Evolutionary conservation across 768 basidiomycete genomes (phyloP).

Genomic region (Boletus subparvulus): DNA sequence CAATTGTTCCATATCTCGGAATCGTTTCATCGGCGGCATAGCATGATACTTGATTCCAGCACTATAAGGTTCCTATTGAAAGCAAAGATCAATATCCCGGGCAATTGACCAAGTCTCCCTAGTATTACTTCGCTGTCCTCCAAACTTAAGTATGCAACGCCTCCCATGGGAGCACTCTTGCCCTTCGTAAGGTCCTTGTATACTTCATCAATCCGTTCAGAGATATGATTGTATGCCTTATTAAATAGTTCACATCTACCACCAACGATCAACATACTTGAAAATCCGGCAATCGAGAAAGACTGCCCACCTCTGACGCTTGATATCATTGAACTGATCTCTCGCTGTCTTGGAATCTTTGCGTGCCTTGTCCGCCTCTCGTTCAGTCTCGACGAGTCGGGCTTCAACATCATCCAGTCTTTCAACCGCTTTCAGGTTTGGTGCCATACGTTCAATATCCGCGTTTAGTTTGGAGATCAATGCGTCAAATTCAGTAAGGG

Average conservation of each 20-base stretch:
- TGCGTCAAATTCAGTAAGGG: conserved; percentile 71
- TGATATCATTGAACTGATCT: conserved; percentile 88
- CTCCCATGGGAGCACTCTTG: conserved; percentile 90
- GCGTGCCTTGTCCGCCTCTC: conserved; percentile 88
- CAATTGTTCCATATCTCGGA: conserved; percentile 98
- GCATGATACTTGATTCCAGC: conserved; percentile 97
- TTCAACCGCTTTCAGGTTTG: conserved; percentile 96
- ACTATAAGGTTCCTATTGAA: conserved; percentile 70
- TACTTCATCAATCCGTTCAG: conserved; percentile 90
- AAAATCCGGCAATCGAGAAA: background rate
- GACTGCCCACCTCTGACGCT: conserved; percentile 63
- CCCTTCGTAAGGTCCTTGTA: conserved; percentile 99
- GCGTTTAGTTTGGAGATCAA: conserved; percentile 64
- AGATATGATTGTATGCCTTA: conserved; percentile 94
- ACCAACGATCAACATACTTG: background rate
- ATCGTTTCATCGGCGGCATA: conserved; percentile 99
- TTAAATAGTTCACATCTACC: conserved; percentile 81
- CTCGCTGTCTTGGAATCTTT: conserved; percentile 88
- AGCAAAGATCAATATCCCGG: background rate
- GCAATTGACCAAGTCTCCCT: conserved; percentile 22
- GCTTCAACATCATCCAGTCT: conserved; percentile 81
- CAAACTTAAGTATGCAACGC: conserved; percentile 92
- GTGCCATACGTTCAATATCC: conserved; percentile 92
- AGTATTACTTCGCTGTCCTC: conserved; percentile 87
- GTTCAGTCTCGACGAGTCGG: conserved; percentile 85